Percentiles rank a stretch among this genome's conserved stretches.
These are phyloP conservation scores for Termitomyces sp. DNA, from an alignment of 768 basidiomycete genomes.

Conservation along the genomic window DNA sequence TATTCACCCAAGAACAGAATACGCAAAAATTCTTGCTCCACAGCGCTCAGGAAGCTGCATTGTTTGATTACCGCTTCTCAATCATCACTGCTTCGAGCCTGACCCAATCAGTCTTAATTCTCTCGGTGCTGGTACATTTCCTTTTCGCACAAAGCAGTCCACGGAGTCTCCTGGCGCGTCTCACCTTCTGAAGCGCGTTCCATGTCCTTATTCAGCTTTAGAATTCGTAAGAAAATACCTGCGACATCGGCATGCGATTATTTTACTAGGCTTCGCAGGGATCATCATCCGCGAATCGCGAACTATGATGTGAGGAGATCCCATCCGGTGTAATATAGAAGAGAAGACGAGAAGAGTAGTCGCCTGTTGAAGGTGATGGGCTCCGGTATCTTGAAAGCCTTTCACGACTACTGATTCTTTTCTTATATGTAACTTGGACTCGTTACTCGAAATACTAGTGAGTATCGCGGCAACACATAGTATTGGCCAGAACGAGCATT, in stretches of 20 bases:
- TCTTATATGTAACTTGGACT: not conserved
- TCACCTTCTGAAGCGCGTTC: not conserved
- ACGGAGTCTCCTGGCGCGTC: not conserved
- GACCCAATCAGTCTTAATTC: not conserved
- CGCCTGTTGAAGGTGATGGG: no score
- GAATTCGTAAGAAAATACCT: not conserved
- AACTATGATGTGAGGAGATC: not conserved
- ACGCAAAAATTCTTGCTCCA: not conserved
- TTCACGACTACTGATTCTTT: no score
- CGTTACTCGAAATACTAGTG: no score
- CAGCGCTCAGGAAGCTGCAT: not conserved
- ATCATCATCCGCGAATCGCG: constrained; percentile 5
- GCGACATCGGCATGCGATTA: not conserved
- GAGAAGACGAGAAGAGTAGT: no score
- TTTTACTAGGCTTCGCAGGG: not conserved
- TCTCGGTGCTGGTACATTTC: not conserved
- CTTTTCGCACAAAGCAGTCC: not conserved
- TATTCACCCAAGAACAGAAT: not conserved
- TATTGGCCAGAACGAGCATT: not conserved
- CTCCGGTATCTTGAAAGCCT: no score
- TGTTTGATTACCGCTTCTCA: not conserved
- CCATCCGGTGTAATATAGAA: not conserved
- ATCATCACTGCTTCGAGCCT: not conserved
- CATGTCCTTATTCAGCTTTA: not conserved
- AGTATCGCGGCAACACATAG: no score